Evolutionary conservation across 2,329 filamentous ascomycete species (phyloP).

Genomic region (Fusarium denticulatum): DNA sequence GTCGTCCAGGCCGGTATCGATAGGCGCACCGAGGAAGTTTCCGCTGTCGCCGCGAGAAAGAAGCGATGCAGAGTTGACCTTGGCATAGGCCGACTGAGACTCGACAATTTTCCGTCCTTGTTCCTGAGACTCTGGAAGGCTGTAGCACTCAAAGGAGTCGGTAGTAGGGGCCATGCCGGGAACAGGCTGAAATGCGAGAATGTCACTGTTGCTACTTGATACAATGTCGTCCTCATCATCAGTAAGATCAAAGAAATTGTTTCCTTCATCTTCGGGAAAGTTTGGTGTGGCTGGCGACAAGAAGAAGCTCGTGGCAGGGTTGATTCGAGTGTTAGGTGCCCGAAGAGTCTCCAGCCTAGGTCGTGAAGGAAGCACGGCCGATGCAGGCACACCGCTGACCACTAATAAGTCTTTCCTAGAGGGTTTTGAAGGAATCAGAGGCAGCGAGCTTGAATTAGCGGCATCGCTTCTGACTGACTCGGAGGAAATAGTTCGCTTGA

Average conservation of each 20-base stretch:
- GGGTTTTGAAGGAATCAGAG: slow-evolving; percentile 35
- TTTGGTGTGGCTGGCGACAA: slow-evolving; percentile 51
- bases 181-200: slow-evolving; percentile 42
- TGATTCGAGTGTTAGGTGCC: slow-evolving; percentile 45
- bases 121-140: slow-evolving; percentile 53
- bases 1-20: slow-evolving; percentile 53
- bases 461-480: slow-evolving; percentile 42
- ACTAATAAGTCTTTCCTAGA: slow-evolving; percentile 19
- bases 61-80: slow-evolving; percentile 41
- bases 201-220: slow-evolving; percentile 51
- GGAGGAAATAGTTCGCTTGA: slow-evolving; percentile 50
- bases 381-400: slow-evolving; percentile 26
- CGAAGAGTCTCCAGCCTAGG: slow-evolving; percentile 37
- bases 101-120: slow-evolving; percentile 31
- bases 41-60: slow-evolving; percentile 36
- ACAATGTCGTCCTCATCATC: slow-evolving; percentile 55
- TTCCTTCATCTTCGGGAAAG: slow-evolving; percentile 54
- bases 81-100: slow-evolving; percentile 34
- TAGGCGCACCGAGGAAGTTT: slow-evolving; percentile 48
- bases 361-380: slow-evolving; percentile 33
- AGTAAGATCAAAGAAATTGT: slow-evolving; percentile 59
- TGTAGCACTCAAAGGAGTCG: slow-evolving; percentile 53
- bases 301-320: slow-evolving; percentile 41
- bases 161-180: slow-evolving; percentile 16
- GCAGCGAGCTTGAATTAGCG: slow-evolving; percentile 39